These are phyloP conservation scores for Alternaria burnsii DNA, from an alignment of 2,329 filamentous ascomycete species.

Conservation along the genomic window DNA sequence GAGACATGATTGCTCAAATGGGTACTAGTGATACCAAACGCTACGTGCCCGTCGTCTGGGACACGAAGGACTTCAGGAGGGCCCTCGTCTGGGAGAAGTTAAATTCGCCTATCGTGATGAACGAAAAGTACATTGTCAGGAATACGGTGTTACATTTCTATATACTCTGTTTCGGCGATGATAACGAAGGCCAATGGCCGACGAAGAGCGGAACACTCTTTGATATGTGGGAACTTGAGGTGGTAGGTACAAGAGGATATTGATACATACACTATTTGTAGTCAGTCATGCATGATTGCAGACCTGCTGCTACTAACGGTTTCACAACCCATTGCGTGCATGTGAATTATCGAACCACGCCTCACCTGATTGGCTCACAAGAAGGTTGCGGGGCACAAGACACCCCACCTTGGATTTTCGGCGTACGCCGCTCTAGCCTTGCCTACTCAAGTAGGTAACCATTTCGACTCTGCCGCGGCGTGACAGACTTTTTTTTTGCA, in stretches of 20 bases:
- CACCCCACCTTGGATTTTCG: conserved; percentile 18
- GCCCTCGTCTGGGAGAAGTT: too few relatives aligned
- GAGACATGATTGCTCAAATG: conserved; percentile 6
- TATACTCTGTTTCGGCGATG: conserved; percentile 15
- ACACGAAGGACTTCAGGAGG: not conserved
- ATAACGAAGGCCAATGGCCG: conserved; percentile 5
- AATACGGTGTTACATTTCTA: not conserved
- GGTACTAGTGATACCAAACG: not conserved
- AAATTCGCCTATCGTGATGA: not conserved
- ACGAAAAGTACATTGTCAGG: conserved; percentile 19
- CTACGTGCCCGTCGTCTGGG: not conserved
- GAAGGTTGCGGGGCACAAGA: conserved; percentile 7
- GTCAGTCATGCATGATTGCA: not conserved
- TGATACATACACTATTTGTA: not conserved
- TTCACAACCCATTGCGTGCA: not conserved
- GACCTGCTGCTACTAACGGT: not conserved
- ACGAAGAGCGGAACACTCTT: conserved; percentile 10
- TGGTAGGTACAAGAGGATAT: not conserved
- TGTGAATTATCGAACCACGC: not conserved
- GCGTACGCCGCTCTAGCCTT: conserved; percentile 17
- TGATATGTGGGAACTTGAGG: conserved; percentile 1
- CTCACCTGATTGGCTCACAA: conserved; percentile 2
- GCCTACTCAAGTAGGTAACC: conserved; percentile 19
- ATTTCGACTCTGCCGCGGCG: conserved; percentile 15
- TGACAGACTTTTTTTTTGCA: conserved; percentile 19